Conservation (phyloP, 306 rosid species). For the Dalbergia cochinchinensis region DNA sequence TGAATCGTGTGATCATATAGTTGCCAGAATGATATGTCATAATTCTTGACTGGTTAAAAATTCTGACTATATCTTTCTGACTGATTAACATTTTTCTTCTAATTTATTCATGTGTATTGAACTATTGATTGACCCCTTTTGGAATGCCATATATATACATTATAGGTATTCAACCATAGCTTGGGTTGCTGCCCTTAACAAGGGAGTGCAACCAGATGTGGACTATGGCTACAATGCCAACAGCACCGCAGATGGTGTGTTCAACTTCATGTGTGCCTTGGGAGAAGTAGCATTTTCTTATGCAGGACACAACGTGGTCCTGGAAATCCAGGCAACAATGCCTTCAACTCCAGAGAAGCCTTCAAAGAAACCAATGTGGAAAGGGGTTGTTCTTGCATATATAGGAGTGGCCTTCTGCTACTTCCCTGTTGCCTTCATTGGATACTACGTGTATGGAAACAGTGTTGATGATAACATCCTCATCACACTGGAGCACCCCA, state of each 20-base stretch:
- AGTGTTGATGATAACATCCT: slow-evolving; percentile 50
- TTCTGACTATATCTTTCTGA: too few species aligned
- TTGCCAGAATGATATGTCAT: too few species aligned
- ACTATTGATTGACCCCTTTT: neutral
- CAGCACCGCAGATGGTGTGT: slow-evolving; percentile 31
- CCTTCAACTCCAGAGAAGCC: slow-evolving; percentile 82
- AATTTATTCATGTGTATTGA: neutral
- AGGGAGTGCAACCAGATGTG: slow-evolving; percentile 55
- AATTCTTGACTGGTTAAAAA: too few species aligned
- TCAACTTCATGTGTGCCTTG: slow-evolving; percentile 71
- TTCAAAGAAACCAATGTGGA: slow-evolving; percentile 93
- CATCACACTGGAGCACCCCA: slow-evolving; percentile 56
- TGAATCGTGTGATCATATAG: too few species aligned
- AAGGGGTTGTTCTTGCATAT: slow-evolving; percentile 74
- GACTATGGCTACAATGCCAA: slow-evolving; percentile 54
- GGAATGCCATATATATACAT: too few species aligned
- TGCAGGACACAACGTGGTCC: slow-evolving; percentile 89
- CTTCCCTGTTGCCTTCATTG: slow-evolving; percentile 77
- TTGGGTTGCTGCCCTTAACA: slow-evolving; percentile 63
- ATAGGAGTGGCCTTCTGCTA: slow-evolving; percentile 80
- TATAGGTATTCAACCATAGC: slow-evolving; percentile 84
- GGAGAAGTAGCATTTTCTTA: slow-evolving; percentile 88
- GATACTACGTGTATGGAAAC: slow-evolving; percentile 73
- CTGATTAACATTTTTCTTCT: too few species aligned
- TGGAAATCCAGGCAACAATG: slow-evolving; percentile 93